A percentile compares a stretch with the other conserved stretches of the same genome.
Conservation (phyloP, 164 flowering plant species). For the Magnolia kwangsiensis region DNA sequence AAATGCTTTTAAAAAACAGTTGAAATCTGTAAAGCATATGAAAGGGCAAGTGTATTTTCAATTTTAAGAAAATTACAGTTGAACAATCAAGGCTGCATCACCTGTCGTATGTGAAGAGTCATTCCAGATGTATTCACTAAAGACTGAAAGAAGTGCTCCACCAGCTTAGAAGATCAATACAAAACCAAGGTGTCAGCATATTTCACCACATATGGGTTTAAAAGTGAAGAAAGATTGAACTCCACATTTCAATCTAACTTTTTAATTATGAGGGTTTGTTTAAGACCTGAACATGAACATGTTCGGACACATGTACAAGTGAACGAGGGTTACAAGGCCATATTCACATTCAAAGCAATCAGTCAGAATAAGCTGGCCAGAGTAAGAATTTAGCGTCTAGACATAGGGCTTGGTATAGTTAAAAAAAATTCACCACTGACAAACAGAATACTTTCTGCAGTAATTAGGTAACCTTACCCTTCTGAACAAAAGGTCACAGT, state of each 20-base stretch:
- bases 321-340: no score
- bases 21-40: not conserved
- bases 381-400: no score
- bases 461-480: no score
- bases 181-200: not conserved
- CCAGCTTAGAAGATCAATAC: slow-evolving; percentile 44
- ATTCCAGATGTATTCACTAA: slow-evolving; percentile 97
- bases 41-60: not conserved
- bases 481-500: no score
- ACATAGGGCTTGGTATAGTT: no score
- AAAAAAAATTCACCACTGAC: no score
- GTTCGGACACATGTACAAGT: no score
- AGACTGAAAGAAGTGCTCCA: slow-evolving; percentile 99
- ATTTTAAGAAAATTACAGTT: not conserved
- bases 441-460: no score
- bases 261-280: no score
- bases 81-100: slow-evolving; percentile 20
- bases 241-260: not conserved
- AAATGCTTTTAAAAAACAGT: not conserved
- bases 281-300: no score
- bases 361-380: no score
- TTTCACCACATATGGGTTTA: not conserved
- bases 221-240: not conserved
- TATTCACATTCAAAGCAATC: no score
- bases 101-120: slow-evolving; percentile 99